Base-by-base conservation (phyloP, 768 basidiomycete genomes). In the Coprinellus micaceus region DNA sequence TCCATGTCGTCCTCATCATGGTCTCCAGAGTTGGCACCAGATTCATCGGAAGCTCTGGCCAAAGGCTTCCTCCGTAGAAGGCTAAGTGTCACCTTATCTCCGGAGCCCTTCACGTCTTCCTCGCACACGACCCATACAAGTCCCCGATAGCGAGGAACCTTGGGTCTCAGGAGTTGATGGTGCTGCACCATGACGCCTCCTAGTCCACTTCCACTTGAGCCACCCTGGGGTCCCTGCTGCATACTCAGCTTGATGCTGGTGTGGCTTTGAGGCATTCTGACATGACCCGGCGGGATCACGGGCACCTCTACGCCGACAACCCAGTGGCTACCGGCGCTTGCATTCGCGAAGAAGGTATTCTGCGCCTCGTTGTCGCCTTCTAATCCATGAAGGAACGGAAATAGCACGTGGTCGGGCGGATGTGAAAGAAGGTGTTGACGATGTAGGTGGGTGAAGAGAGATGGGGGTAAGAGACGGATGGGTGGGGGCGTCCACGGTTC, bases 301-400 rank as follows among this genome's bases (percentile, higher is more conserved):
- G 48, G 48, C 2, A 50, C 48, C 48, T 50, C 48, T 2, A 50
- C 48, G 29, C 48, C 48, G 11, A 50, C 48, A 26, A 50, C 47
- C n/a, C 28, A 39, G 40, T 48, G 60, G n/a, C 47, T 58, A 9
- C 50, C 60, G 13, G 53, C 59, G 36, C 58, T 45, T 11, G 66
- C 63, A 10, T 77, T 66, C 11, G 82, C 78, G 66, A 95, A 95
- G 77, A 94, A 94, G 21, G 80, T 77, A 64, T 89, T 91, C 73
- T 93, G 92, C 0, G 85, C 84, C 15, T 81, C 71, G 65, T 92
- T 91, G 57, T 85, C 79, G 60, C 90, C 86, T 64, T 94, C 92
- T 58, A 94, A 77, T 43, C 92, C 90, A 64, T 94, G 93, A 15
- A 93, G 73, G 72, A 94, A 96, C 0, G 93, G 93, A 68, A 96